Conservation (phyloP, 768 basidiomycete genomes). For the Dioszegia aurantiaca region DNA sequence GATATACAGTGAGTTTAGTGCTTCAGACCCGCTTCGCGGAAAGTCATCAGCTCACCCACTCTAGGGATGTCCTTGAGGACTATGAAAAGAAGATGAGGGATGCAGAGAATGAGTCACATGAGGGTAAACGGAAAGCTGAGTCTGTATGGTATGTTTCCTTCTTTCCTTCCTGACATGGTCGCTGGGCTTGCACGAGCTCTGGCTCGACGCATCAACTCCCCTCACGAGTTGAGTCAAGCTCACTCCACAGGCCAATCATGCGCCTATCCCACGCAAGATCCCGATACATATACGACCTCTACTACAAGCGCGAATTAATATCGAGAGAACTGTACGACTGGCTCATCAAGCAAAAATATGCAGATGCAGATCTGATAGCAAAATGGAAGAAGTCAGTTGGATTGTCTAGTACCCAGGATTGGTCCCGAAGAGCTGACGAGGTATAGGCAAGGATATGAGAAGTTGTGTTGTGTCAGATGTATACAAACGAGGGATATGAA, state of each 20-base stretch:
- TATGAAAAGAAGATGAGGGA: conserved; percentile 99
- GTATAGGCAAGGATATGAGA: conserved; percentile 74
- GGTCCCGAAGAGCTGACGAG: neutral
- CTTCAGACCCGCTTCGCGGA: neutral
- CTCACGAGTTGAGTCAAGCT: neutral
- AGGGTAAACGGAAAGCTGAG: conserved; percentile 67
- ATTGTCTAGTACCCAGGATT: too few species aligned
- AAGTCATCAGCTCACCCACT: conserved; percentile 13
- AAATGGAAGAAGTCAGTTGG: conserved; percentile 89
- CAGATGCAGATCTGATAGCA: conserved; percentile 90
- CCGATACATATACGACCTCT: conserved; percentile 94
- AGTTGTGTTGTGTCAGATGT: conserved; percentile 92
- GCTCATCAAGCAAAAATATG: conserved; percentile 95
- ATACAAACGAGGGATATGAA: conserved; percentile 99
- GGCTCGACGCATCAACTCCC: too few species aligned
- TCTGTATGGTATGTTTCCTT: conserved; percentile 46
- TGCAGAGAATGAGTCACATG: conserved; percentile 94
- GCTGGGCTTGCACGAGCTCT: too few species aligned
- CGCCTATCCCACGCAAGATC: conserved; percentile 94
- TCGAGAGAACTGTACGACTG: conserved; percentile 90
- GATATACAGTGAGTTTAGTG: conserved; percentile 66
- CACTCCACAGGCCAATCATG: conserved; percentile 79
- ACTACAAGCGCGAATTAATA: conserved; percentile 97
- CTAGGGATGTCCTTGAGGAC: conserved; percentile 82
- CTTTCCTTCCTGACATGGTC: too few species aligned